Evolutionary conservation across 2,329 filamentous ascomycete species (phyloP).

Genomic region (Calonectria multiphialidica): DNA sequence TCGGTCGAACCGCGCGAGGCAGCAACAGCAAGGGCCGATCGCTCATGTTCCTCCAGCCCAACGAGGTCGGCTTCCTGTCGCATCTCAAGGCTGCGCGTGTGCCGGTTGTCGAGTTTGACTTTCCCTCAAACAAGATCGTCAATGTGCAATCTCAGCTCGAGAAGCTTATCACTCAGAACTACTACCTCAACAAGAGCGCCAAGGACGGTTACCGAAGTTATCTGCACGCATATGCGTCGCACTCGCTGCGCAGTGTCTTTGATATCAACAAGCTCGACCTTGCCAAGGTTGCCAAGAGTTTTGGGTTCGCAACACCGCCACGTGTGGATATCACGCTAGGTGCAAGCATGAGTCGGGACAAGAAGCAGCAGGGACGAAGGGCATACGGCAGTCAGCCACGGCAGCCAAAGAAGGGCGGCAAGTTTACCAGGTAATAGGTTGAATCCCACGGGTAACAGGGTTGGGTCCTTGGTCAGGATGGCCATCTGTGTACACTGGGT

Average conservation of each 20-base stretch:
- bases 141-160: conserved; percentile 93
- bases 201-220: conserved; percentile 89
- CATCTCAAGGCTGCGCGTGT: conserved; percentile 93
- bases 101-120: conserved; percentile 95
- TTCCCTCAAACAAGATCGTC: conserved; percentile 90
- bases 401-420: conserved; percentile 55
- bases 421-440: conserved; percentile 37
- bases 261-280: conserved; percentile 88
- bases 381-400: conserved; percentile 84
- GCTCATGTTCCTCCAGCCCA: conserved; percentile 93
- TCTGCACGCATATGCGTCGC: conserved; percentile 93
- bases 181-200: conserved; percentile 92
- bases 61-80: conserved; percentile 90
- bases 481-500: conserved; percentile 35
- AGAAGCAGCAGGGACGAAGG: conserved; percentile 71
- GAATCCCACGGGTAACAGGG: conserved; percentile 17
- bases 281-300: conserved; percentile 85
- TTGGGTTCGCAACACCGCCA: conserved; percentile 83
- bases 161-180: conserved; percentile 94
- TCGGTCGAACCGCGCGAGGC: conserved; percentile 93
- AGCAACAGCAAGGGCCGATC: conserved; percentile 86
- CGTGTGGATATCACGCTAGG: conserved; percentile 87
- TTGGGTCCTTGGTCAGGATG: conserved; percentile 27
- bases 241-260: conserved; percentile 69
- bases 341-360: conserved; percentile 80